Evolutionary conservation across 1,139 yeast genomes (phyloP).

Genomic region (Yamadazyma taylorii): DNA sequence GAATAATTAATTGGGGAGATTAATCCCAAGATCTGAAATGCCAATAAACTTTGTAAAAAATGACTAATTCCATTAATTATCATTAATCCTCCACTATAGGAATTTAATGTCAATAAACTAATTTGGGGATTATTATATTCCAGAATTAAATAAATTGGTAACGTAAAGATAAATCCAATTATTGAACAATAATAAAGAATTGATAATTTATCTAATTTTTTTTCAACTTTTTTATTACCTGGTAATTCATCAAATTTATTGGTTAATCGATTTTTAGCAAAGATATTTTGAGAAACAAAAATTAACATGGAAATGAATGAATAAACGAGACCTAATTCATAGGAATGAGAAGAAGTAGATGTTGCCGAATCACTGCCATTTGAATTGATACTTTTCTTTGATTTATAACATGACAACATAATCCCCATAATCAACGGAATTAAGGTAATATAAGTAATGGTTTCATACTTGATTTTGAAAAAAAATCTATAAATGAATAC

Average conservation of each 20-base stretch:
- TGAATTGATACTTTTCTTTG: too few species aligned
- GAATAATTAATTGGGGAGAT: constrained; percentile 89
- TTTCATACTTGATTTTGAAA: constrained; percentile 56
- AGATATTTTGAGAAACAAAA: constrained; percentile 88
- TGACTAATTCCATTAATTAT: constrained; percentile 74
- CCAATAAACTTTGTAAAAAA: constrained; percentile 80
- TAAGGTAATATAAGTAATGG: constrained; percentile 73
- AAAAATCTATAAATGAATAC: constrained; percentile 73
- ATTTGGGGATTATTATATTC: constrained; percentile 50
- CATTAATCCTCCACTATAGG: constrained; percentile 35
- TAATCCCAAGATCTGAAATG: constrained; percentile 85
- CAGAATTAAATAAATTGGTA: constrained; percentile 71
- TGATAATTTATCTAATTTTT: constrained; percentile 75
- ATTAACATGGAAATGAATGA: constrained; percentile 83
- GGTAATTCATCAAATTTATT: constrained; percentile 24
- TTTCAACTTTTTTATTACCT: constrained; percentile 22
- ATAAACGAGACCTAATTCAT: constrained; percentile 63
- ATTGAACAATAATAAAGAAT: constrained; percentile 81
- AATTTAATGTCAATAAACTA: constrained; percentile 36
- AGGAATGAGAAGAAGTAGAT: constrained; percentile 17
- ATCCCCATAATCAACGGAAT: constrained; percentile 80
- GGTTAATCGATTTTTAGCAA: constrained; percentile 81
- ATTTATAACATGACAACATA: constrained; percentile 73
- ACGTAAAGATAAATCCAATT: constrained; percentile 74
- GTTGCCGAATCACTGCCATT: too few species aligned